A percentile compares a stretch with the other conserved stretches of the same genome.
phyloP scores from a whole-genome alignment of 1,284 basidiomycete species.

The Salmacisia buchloeana region DNA sequence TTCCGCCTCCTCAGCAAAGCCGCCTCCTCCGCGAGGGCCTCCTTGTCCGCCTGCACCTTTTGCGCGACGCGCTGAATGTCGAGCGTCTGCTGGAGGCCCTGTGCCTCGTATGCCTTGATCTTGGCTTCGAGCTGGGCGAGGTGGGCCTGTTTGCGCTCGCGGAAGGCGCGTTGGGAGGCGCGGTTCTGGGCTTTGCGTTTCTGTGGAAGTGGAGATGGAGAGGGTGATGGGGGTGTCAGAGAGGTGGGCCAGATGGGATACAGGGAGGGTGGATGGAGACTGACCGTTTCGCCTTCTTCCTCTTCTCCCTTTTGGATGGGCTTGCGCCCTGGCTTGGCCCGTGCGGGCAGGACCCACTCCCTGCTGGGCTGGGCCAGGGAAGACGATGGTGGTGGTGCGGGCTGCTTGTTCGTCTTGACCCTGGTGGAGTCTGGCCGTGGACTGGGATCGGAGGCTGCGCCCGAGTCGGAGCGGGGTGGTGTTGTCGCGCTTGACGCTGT shows the following conservation, averaged over 20 bases:
- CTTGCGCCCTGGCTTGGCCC: conserved; percentile 49
- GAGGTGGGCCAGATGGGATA: neutral
- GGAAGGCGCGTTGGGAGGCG: conserved; percentile 41
- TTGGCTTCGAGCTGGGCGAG: conserved; percentile 38
- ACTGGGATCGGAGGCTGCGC: neutral
- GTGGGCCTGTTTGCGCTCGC: conserved; percentile 40
- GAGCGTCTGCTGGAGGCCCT: conserved; percentile 37
- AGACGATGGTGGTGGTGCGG: no score
- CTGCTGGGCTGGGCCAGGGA: conserved; percentile 31
- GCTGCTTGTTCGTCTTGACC: no score
- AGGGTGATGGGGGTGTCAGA: no score
- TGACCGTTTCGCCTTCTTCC: conserved; percentile 38
- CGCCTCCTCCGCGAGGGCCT: conserved; percentile 24
- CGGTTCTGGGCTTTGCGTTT: conserved; percentile 48
- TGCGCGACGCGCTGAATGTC: conserved; percentile 44
- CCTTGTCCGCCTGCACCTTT: conserved; percentile 34
- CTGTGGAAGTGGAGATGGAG: neutral
- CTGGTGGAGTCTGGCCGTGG: neutral
- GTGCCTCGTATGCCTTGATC: conserved; percentile 41
- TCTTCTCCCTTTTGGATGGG: conserved; percentile 26
- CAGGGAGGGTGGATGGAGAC: neutral
- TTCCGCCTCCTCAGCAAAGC: conserved; percentile 22
- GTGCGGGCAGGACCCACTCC: conserved; percentile 46
- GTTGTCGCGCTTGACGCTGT: neutral
- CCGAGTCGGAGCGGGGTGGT: neutral